A percentile compares a stretch with the other conserved stretches of the same genome.
Evolutionary conservation across 1,139 yeast species (phyloP).

Genomic region (Blastobotrys arbuscula): DNA sequence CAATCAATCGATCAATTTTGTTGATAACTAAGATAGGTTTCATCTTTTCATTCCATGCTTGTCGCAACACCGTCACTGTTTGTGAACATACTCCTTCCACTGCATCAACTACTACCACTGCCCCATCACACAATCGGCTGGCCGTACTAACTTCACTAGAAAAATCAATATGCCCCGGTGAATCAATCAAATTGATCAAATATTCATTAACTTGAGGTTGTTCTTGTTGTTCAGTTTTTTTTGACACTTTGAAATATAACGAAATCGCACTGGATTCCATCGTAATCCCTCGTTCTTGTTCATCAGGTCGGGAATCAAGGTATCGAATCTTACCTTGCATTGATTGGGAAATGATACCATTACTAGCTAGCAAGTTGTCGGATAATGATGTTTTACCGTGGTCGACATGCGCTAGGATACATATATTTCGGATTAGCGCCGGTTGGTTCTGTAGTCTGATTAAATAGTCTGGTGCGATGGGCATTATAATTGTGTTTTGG

Average conservation of each 20-base stretch:
- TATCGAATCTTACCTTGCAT: slow-evolving; percentile 94
- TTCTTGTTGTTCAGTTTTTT: slow-evolving; percentile 22
- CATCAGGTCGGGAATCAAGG: slow-evolving; percentile 92
- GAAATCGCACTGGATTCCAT: slow-evolving; percentile 97
- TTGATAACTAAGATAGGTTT: slow-evolving; percentile 89
- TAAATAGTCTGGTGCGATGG: slow-evolving; percentile 55
- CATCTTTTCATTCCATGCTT: slow-evolving; percentile 90
- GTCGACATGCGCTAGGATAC: slow-evolving; percentile 96
- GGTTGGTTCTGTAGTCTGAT: slow-evolving; percentile 65
- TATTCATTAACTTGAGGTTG: slow-evolving; percentile 59
- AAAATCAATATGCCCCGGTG: slow-evolving; percentile 98
- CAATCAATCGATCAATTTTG: slow-evolving; percentile 80
- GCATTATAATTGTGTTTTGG: slow-evolving; percentile 19
- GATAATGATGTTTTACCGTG: slow-evolving; percentile 97
- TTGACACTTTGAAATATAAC: slow-evolving; percentile 51
- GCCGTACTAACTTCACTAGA: slow-evolving; percentile 95
- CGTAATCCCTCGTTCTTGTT: slow-evolving; percentile 92
- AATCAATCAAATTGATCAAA: slow-evolving; percentile 86
- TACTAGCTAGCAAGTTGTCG: slow-evolving; percentile 87
- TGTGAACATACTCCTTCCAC: slow-evolving; percentile 99
- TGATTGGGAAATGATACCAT: slow-evolving; percentile 91
- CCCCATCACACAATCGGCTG: slow-evolving; percentile 93
- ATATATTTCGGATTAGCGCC: slow-evolving; percentile 72
- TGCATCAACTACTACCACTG: slow-evolving; percentile 89
- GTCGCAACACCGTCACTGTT: slow-evolving; percentile 89